Evolutionary conservation across 2,329 filamentous ascomycete genomes (phyloP).

Genomic region (Colletotrichum echinochloae): DNA sequence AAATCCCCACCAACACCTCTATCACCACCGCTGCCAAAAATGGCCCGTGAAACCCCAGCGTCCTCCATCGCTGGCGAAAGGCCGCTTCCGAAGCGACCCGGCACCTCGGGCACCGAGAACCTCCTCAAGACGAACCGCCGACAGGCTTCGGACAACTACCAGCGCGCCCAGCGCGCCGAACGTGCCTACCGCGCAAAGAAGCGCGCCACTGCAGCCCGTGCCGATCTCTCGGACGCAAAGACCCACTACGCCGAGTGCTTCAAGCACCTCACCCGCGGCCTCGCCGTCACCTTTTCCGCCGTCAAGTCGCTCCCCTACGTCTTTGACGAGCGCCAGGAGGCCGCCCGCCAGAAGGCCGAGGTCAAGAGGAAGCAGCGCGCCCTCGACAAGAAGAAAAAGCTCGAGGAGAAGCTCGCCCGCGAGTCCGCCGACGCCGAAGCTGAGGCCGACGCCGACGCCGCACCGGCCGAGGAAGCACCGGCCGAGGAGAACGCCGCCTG

Average conservation of each 20-base stretch:
- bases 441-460: constrained; percentile 18
- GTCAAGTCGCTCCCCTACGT: constrained; percentile 51
- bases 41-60: constrained; percentile 39
- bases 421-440: constrained; percentile 38
- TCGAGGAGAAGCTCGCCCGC: constrained; percentile 50
- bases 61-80: constrained; percentile 38
- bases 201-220: constrained; percentile 54
- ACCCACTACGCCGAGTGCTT: constrained; percentile 53
- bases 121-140: constrained; percentile 54
- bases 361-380: constrained; percentile 47
- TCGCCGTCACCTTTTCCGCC: constrained; percentile 49
- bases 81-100: constrained; percentile 51
- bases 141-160: constrained; percentile 52
- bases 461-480: constrained; percentile 20
- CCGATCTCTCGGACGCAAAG: constrained; percentile 53
- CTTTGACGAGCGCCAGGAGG: constrained; percentile 52
- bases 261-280: constrained; percentile 51
- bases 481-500: constrained; percentile 22
- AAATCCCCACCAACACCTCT: not conserved
- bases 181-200: constrained; percentile 56
- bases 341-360: constrained; percentile 47
- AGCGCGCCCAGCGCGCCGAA: constrained; percentile 55
- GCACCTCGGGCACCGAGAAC: constrained; percentile 58
- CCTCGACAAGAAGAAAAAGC: constrained; percentile 50
- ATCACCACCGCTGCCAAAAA: not conserved